Evolutionary conservation across 345 rosid species (phyloP), one percentile per base, ranked within the genome.

Genomic region (Carallia pectinifolia): DNA sequence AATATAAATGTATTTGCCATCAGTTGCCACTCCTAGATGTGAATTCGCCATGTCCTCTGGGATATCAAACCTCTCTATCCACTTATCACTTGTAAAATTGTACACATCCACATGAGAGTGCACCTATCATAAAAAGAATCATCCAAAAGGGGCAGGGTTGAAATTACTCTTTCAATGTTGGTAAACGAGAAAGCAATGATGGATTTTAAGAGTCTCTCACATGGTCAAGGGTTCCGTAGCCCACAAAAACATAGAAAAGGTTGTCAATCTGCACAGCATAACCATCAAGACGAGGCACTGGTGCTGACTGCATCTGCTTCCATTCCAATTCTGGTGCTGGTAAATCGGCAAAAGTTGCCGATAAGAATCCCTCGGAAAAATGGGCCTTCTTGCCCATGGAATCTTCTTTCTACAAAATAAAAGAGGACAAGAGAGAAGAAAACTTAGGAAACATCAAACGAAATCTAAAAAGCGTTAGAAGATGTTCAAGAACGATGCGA

Each of bases 231-330:
- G 79, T 77, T 47, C 80, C 89, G 61, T 89, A 93, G 65, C 97
- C 98, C 0, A 84, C 81, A 75, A 90, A 85, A 18, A 85, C 98
- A 36, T 85, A 90, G 29, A 93, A 76, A 31, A 85, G 89, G 74
- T 89, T 82, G 27, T 84, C 67, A 50, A 89, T 89, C 81, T 93
- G 97, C 31, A 89, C 81, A 0, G 97, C 78, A 60, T 85, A 84
- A 31, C 96, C 98, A 13, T 90, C 97, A 19, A 93, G 93, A 29
- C 97, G 90, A 62, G 97, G 93, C 67, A 90, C 98, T 0, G 97
- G 98, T 59, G 96, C 92, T 16, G 96, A 77, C 31, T 84, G 77
- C 93, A 93, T 81, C 75, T 80, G 70, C 82, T 90, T 92, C 97
- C 98, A 90, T 61, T 87, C 69, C 72, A 88, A 67, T 8, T 86